Conservation (phyloP, 257 asterid genomes). For the Cinchona pubescens region DNA sequence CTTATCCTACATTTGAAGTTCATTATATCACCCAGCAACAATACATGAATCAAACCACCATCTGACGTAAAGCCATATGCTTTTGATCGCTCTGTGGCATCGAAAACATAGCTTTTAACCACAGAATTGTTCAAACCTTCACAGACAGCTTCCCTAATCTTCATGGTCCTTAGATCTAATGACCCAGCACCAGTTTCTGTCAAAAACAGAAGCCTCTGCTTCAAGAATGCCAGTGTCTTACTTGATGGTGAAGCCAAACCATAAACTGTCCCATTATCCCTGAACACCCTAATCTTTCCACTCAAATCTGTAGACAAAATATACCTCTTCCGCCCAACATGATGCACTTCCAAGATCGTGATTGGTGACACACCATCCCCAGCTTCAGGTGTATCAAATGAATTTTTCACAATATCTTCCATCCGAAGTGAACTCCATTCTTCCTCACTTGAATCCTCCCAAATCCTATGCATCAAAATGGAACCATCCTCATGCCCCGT, state of each 20-base stretch:
- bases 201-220: conserved; percentile 87
- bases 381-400: conserved; percentile 39
- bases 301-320: conserved; percentile 51
- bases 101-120: conserved; percentile 64
- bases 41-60: conserved; percentile 73
- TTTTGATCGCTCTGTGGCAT: conserved; percentile 74
- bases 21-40: conserved; percentile 75
- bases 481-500: conserved; percentile 77
- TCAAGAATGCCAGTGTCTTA: conserved; percentile 72
- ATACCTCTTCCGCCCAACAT: conserved; percentile 76
- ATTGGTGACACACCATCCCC: conserved; percentile 37
- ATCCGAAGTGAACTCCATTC: conserved; percentile 54
- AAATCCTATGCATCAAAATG: conserved; percentile 63
- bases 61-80: conserved; percentile 76
- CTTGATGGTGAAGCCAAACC: conserved; percentile 59
- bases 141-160: conserved; percentile 73
- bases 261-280: conserved; percentile 61
- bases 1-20: conserved; percentile 89
- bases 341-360: conserved; percentile 64
- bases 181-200: conserved; percentile 94
- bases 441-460: conserved; percentile 68
- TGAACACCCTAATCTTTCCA: conserved; percentile 61
- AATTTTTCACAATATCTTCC: conserved; percentile 50
- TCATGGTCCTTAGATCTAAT: conserved; percentile 90
- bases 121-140: conserved; percentile 74